Evolutionary conservation across 495 filamentous ascomycete genomes (phyloP), one percentile per base, ranked within the genome.

Genomic region (Penicilliopsis zonata): DNA sequence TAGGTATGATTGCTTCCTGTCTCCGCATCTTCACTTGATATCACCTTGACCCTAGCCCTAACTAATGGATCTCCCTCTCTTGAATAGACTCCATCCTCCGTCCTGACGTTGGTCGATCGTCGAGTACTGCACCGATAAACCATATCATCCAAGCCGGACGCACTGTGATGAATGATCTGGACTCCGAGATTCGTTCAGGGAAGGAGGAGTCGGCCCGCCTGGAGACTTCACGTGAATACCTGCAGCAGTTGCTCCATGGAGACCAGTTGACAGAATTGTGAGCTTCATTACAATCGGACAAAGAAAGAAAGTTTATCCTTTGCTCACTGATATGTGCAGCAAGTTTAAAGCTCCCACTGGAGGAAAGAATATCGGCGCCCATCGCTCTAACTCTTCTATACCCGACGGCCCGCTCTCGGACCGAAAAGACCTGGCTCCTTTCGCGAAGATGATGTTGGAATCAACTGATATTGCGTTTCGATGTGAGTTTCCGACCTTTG

Each of bases 251-350:
- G 33, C 55, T 86, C 33, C 70, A 76, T 47, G 71, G 69, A 7
- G 69, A 74, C 24, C 70, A 76, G 23, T 57, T 85, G 40, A 78
- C 82, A 12, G 68, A 86, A 53, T 82, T 76, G 81, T 86, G 65
- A 56, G 78, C 43, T 28, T 38, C n/a, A n/a, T n/a, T n/a, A n/a
- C n/a, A n/a, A n/a, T n/a, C n/a, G n/a, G n/a, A n/a, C n/a, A n/a
- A n/a, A n/a, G n/a, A n/a, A n/a, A n/a, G n/a, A n/a, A n/a, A n/a
- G n/a, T n/a, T 33, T 43, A 21, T 33, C 23, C 9, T 18, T 14
- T 33, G 28, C 42, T 49, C 14, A 49, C 40, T 43, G 19, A 5
- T 33, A 25, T 18, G n/a, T 34, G 30, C 43, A 87, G 84, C 53
- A 73, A 77, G 43, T 86, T 87, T 59, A 85, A 83, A 49, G 55